Conservation (phyloP, 2,329 filamentous ascomycete genomes). For the Cladophialophora carrionii region DNA sequence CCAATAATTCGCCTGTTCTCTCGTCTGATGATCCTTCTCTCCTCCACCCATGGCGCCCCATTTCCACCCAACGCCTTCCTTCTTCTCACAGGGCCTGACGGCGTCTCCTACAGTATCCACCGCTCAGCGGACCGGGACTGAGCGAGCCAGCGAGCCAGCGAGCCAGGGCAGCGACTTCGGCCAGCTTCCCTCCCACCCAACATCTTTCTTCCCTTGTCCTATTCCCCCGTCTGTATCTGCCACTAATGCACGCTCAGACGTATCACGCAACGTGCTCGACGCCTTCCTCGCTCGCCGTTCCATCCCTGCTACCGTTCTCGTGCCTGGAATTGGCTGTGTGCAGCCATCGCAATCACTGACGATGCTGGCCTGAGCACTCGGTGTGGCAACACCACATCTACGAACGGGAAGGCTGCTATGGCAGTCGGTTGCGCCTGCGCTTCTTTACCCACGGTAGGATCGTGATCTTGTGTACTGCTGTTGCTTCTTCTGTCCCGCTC, state of each 20-base stretch:
- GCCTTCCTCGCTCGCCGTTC: constrained; percentile 6
- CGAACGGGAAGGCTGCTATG: constrained; percentile 16
- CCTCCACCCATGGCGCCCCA: no score
- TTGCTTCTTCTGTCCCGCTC: neutral
- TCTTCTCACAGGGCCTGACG: neutral
- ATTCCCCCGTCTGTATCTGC: constrained; percentile 1
- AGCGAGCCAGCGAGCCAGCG: no score
- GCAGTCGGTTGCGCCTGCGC: constrained; percentile 9
- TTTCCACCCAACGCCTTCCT: neutral
- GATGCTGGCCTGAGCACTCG: constrained; percentile 7
- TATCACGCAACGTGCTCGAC: constrained; percentile 14
- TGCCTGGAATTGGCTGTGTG: constrained; percentile 25
- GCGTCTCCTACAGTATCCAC: neutral
- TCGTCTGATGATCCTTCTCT: neutral
- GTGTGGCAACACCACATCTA: constrained; percentile 13
- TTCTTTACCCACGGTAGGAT: neutral
- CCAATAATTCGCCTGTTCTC: constrained; percentile 12
- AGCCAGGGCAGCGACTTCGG: neutral
- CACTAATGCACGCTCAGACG: constrained; percentile 25
- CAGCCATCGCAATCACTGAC: constrained; percentile 22
- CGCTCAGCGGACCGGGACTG: neutral
- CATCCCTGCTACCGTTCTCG: constrained; percentile 16
- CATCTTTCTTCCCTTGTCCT: constrained; percentile 8
- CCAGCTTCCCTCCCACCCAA: constrained; percentile 9
- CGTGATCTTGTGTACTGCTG: neutral